These are phyloP conservation scores for Draba incana DNA, from an alignment of 345 rosid genomes.

Conservation along the genomic window DNA sequence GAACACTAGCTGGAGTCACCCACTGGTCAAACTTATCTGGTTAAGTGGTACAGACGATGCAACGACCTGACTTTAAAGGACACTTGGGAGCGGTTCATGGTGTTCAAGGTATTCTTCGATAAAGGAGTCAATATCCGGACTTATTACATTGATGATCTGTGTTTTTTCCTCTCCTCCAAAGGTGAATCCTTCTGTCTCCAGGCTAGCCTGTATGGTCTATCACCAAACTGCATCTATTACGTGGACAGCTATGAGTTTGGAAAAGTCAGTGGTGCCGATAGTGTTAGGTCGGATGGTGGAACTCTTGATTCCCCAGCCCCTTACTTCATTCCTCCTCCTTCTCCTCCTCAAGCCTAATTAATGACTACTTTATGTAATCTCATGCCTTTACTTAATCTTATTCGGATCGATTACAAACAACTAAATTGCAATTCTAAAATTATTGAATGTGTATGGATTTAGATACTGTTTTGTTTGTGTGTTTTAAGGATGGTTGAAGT, in stretches of 20 bases:
- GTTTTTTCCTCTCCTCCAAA: slow-evolving; percentile 3
- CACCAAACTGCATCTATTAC: slow-evolving; percentile 20
- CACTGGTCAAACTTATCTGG: not conserved
- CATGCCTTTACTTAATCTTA: not conserved
- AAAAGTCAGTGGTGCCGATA: not conserved
- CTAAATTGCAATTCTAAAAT: no score
- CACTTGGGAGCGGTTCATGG: not conserved
- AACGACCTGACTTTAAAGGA: no score
- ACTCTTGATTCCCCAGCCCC: not conserved
- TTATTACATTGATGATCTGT: not conserved
- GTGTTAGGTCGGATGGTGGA: not conserved
- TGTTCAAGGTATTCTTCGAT: not conserved
- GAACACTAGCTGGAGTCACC: not conserved
- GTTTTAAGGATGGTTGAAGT: no score
- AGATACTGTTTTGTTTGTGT: no score
- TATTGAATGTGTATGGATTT: no score
- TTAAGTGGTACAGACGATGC: not conserved
- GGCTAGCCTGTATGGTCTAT: slow-evolving; percentile 5
- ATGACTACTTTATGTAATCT: not conserved
- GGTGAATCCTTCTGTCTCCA: slow-evolving; percentile 19
- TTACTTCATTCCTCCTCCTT: not conserved
- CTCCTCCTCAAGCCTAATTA: no score
- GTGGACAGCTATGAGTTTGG: slow-evolving; percentile 1
- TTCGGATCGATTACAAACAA: no score
- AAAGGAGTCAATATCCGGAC: no score